Evolutionary conservation across 2,329 filamentous ascomycete species (phyloP).

Genomic region (Dothistroma septosporum): DNA sequence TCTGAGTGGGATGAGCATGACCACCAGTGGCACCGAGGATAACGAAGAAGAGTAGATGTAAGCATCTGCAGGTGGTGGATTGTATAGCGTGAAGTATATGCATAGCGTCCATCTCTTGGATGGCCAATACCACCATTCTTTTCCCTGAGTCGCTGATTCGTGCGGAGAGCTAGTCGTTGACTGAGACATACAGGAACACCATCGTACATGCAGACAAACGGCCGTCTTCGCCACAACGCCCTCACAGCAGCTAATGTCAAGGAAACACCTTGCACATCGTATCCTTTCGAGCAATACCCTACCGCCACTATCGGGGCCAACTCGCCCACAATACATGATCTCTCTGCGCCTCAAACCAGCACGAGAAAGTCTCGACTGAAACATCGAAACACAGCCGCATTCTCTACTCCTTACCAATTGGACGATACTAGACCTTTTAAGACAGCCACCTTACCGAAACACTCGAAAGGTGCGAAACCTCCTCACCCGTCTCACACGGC

Average conservation of each 20-base stretch:
- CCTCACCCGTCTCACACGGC: not conserved
- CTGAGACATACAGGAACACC: not conserved
- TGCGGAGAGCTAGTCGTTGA: not conserved
- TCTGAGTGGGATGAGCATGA: slow-evolving; percentile 43
- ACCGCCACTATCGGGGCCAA: not conserved
- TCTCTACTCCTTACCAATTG: not conserved
- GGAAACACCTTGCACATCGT: not conserved
- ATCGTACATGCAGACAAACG: not conserved
- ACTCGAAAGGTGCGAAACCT: not conserved
- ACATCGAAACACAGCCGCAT: not conserved
- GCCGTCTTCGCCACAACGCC: slow-evolving; percentile 1
- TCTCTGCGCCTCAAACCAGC: not conserved
- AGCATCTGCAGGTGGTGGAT: not conserved
- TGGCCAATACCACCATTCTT: not conserved
- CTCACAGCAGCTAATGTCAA: not conserved
- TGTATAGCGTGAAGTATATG: not conserved
- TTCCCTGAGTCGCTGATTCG: not conserved
- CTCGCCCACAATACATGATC: not conserved
- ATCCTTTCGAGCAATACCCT: not conserved
- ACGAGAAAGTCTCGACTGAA: not conserved
- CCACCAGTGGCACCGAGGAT: slow-evolving; percentile 17
- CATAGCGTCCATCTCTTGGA: not conserved
- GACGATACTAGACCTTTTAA: not conserved
- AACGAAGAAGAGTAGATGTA: slow-evolving; percentile 11
- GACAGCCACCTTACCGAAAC: not conserved